Percentiles rank a stretch among this genome's conserved stretches.
These are phyloP conservation scores for Ophiocordyceps camponoti-rufipedis DNA, from an alignment of 2,329 filamentous ascomycete genomes.

Conservation along the genomic window DNA sequence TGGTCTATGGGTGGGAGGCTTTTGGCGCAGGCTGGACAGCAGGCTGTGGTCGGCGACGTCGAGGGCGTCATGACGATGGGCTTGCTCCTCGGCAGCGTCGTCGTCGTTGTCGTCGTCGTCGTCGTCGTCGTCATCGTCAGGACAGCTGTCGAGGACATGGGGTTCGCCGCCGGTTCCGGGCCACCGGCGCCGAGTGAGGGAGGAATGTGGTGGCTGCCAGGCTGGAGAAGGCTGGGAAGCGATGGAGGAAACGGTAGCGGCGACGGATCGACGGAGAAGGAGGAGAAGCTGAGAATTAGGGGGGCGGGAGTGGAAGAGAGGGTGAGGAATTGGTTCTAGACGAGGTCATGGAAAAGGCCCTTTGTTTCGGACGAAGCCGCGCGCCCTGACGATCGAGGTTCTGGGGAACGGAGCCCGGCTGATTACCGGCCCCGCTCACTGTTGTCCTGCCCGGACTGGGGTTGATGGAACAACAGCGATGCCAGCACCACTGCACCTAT, in stretches of 20 bases:
- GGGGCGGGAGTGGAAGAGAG: background rate
- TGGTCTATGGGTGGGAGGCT: constrained; percentile 17
- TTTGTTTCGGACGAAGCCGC: background rate
- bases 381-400: background rate
- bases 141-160: constrained; percentile 10
- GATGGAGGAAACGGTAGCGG: background rate
- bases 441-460: too few species aligned
- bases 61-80: constrained; percentile 3
- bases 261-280: background rate
- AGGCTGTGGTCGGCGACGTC: constrained; percentile 9
- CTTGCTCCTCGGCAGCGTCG: constrained; percentile 4
- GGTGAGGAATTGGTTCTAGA: background rate
- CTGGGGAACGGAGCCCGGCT: background rate
- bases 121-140: constrained; percentile 17
- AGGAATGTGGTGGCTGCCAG: too few species aligned
- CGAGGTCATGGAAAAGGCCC: background rate
- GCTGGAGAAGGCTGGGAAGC: too few species aligned
- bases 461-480: too few species aligned
- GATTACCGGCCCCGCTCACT: background rate
- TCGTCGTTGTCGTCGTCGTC: constrained; percentile 14
- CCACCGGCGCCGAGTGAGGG: background rate
- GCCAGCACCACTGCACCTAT: too few species aligned
- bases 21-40: constrained; percentile 34
- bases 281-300: background rate
- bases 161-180: constrained; percentile 2